Percentiles rank a stretch among this genome's conserved stretches.
Evolutionary conservation across 2,329 filamentous ascomycete genomes (phyloP).

Genomic region (Xylaria sp.): DNA sequence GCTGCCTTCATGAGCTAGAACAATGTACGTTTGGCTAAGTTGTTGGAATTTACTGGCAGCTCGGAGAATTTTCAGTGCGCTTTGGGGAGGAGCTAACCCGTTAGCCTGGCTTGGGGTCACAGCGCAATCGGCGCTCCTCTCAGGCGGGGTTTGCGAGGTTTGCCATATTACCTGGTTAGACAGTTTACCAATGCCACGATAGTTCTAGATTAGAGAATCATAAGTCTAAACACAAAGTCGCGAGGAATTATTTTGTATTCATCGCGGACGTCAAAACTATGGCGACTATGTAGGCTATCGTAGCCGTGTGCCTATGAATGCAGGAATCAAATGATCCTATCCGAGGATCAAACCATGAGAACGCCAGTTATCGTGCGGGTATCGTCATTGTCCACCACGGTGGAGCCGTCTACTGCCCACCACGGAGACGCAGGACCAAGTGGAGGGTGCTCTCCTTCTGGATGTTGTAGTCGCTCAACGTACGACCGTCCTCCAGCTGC

Average conservation of each 20-base stretch:
- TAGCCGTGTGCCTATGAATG: slow-evolving; percentile 22
- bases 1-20: not conserved
- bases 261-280: slow-evolving; percentile 12
- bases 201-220: not conserved
- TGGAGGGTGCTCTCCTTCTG: slow-evolving; percentile 78
- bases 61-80: not conserved
- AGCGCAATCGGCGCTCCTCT: too few species aligned
- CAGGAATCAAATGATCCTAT: slow-evolving; percentile 10
- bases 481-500: slow-evolving; percentile 75
- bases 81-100: too few species aligned
- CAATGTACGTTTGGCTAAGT: not conserved
- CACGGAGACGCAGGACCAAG: slow-evolving; percentile 70
- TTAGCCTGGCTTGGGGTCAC: too few species aligned
- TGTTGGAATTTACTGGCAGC: not conserved
- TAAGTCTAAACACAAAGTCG: not conserved
- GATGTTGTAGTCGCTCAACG: slow-evolving; percentile 87
- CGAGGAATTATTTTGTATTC: slow-evolving; percentile 20
- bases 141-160: not conserved
- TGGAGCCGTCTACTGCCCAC: slow-evolving; percentile 53
- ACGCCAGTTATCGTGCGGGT: slow-evolving; percentile 34
- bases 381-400: slow-evolving; percentile 25
- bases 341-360: slow-evolving; percentile 26
- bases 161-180: too few species aligned
- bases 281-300: slow-evolving; percentile 13
- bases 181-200: not conserved